Conservation (phyloP, 1,284 basidiomycete genomes). For the Moesziomyces globuligerus region DNA sequence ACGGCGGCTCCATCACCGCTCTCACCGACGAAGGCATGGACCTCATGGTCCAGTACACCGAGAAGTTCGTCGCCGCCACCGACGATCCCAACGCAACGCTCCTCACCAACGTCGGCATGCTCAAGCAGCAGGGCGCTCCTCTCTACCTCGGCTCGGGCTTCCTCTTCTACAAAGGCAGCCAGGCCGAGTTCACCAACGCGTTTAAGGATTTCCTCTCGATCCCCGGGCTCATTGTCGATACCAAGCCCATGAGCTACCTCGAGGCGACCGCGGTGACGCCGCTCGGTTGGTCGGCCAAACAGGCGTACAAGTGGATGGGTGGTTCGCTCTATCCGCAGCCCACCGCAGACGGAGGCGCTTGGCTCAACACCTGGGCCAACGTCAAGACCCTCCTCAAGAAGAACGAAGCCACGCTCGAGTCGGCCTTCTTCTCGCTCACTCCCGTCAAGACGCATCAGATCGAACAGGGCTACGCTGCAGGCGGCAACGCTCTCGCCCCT, state of each 20-base stretch:
- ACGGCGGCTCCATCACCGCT: constrained; percentile 20
- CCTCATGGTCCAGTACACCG: constrained; percentile 15
- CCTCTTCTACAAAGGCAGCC: constrained; percentile 30
- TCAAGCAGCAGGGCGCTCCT: constrained; percentile 10
- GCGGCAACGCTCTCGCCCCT: constrained; percentile 44
- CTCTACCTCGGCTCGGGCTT: constrained; percentile 13
- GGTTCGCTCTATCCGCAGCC: constrained; percentile 22
- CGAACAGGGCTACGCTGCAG: constrained; percentile 12
- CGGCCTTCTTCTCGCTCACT: constrained; percentile 27
- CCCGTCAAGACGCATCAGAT: constrained; percentile 35
- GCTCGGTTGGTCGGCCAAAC: constrained; percentile 13
- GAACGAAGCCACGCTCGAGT: constrained; percentile 7
- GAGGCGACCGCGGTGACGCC: constrained; percentile 15
- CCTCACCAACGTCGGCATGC: constrained; percentile 23
- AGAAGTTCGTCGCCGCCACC: constrained; percentile 13
- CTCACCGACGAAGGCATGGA: constrained; percentile 9
- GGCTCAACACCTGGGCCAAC: constrained; percentile 13
- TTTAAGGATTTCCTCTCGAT: constrained; percentile 26
- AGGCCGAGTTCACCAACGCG: constrained; percentile 5
- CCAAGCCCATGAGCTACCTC: constrained; percentile 19
- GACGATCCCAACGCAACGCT: constrained; percentile 35
- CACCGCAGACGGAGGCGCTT: constrained; percentile 1
- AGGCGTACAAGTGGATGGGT: constrained; percentile 41
- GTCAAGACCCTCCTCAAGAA: constrained; percentile 4
- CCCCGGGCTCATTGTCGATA: constrained; percentile 8